phyloP scores from a whole-genome alignment of 768 basidiomycete species.

The Pleurotus cornucopiae region DNA sequence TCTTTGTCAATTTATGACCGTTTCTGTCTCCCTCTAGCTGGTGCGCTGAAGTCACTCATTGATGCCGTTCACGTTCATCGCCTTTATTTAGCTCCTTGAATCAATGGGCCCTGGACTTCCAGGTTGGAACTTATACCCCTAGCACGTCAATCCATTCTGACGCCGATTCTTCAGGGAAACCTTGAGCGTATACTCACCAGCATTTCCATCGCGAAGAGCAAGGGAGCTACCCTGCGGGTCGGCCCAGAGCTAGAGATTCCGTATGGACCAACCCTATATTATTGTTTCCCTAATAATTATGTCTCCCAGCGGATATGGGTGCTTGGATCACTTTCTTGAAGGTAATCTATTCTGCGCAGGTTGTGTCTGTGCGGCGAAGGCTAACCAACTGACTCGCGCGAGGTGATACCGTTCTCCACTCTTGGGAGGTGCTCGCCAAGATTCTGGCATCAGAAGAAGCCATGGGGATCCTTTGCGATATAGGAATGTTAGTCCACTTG shows the following conservation, averaged over 20 bases:
- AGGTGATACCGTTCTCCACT: slow-evolving; percentile 96
- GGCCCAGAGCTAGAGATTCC: slow-evolving; percentile 97
- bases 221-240: slow-evolving; percentile 87
- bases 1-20: slow-evolving; percentile 15
- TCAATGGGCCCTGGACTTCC: slow-evolving; percentile 96
- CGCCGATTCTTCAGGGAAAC: slow-evolving; percentile 63
- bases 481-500: slow-evolving; percentile 75
- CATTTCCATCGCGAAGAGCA: slow-evolving; percentile 81
- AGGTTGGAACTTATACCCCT: slow-evolving; percentile 36
- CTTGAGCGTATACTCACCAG: slow-evolving; percentile 86
- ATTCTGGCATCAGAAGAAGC: slow-evolving; percentile 78
- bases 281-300: neutral
- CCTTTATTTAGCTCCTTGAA: slow-evolving; percentile 70
- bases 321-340: slow-evolving; percentile 96
- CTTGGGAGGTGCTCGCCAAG: slow-evolving; percentile 96
- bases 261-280: slow-evolving; percentile 31
- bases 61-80: slow-evolving; percentile 7
- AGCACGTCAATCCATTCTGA: neutral
- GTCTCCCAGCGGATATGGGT: slow-evolving; percentile 84
- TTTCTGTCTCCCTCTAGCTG: slow-evolving; percentile 19
- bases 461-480: slow-evolving; percentile 88
- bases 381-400: neutral
- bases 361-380: neutral
- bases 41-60: slow-evolving; percentile 16
- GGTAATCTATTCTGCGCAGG: slow-evolving; percentile 38